phyloP scores from a whole-genome alignment of 441 rosid genomes.

The Manihot esculenta region DNA sequence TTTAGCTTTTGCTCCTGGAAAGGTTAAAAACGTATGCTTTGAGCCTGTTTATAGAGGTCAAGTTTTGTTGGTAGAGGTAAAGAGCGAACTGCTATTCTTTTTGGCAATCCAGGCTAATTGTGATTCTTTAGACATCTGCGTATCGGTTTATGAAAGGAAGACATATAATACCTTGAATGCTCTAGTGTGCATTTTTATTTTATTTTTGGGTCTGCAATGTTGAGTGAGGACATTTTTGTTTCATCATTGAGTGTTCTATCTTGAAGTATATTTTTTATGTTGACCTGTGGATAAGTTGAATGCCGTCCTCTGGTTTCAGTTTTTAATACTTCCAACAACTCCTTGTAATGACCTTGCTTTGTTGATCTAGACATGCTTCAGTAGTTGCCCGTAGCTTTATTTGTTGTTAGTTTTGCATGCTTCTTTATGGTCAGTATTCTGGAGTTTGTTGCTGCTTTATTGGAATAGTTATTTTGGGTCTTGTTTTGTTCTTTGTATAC shows the following conservation, averaged over 20 bases:
- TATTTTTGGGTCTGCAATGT: too few species aligned
- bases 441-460: neutral
- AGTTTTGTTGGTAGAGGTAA: constrained; percentile 4
- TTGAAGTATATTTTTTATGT: neutral
- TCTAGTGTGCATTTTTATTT: neutral
- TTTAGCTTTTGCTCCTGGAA: neutral
- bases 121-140: constrained; percentile 2
- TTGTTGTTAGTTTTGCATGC: neutral
- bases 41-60: neutral
- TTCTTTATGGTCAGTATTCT: neutral
- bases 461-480: neutral
- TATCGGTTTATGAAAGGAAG: neutral
- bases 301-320: neutral
- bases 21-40: neutral
- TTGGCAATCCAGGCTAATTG: neutral
- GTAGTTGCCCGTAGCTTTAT: neutral
- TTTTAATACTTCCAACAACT: neutral
- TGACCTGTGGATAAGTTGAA: too few species aligned
- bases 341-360: neutral
- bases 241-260: neutral
- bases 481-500: neutral
- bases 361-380: neutral
- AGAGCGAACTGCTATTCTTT: neutral
- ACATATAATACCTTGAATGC: neutral
- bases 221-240: neutral